phyloP scores from a whole-genome alignment of 2,329 filamentous ascomycete genomes.

The Teratosphaeria epicoccoides region DNA sequence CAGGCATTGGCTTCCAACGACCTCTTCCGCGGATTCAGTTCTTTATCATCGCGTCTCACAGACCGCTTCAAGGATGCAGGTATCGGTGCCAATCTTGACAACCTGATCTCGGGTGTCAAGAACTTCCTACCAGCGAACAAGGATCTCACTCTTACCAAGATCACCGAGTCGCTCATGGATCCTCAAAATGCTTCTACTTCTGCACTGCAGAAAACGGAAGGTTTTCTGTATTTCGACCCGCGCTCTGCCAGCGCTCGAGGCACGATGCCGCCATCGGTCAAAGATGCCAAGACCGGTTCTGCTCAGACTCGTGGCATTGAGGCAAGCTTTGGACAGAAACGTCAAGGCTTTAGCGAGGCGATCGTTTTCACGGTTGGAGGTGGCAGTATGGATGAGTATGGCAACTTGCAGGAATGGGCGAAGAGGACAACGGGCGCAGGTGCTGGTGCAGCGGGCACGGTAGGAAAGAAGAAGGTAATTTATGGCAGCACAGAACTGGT shows the following conservation, averaged over 20 bases:
- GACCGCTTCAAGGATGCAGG: conserved; percentile 91
- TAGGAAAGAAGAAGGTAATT: conserved; percentile 67
- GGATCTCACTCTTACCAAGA: conserved; percentile 93
- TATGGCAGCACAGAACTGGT: conserved; percentile 82
- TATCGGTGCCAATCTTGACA: conserved; percentile 78
- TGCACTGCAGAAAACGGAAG: conserved; percentile 90
- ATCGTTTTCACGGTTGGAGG: conserved; percentile 51
- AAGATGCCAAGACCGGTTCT: conserved; percentile 17
- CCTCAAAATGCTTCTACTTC: conserved; percentile 79
- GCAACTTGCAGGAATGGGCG: conserved; percentile 94
- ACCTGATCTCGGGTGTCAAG: conserved; percentile 89
- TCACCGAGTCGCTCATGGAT: conserved; percentile 97
- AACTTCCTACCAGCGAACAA: conserved; percentile 95
- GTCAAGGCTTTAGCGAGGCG: conserved; percentile 37
- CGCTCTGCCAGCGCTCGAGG: conserved; percentile 86
- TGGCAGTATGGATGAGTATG: conserved; percentile 97
- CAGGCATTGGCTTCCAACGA: conserved; percentile 56
- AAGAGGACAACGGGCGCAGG: conserved; percentile 53
- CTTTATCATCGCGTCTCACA: conserved; percentile 81
- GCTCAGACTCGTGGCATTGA: conserved; percentile 49
- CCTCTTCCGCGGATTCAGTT: conserved; percentile 86
- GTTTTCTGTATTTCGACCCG: conserved; percentile 95
- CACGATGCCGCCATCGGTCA: conserved; percentile 72
- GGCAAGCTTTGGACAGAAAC: conserved; percentile 80
- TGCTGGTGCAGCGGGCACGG: conserved; percentile 38